Conservation (phyloP, 345 rosid species). For the Streptanthus diversifolius region DNA sequence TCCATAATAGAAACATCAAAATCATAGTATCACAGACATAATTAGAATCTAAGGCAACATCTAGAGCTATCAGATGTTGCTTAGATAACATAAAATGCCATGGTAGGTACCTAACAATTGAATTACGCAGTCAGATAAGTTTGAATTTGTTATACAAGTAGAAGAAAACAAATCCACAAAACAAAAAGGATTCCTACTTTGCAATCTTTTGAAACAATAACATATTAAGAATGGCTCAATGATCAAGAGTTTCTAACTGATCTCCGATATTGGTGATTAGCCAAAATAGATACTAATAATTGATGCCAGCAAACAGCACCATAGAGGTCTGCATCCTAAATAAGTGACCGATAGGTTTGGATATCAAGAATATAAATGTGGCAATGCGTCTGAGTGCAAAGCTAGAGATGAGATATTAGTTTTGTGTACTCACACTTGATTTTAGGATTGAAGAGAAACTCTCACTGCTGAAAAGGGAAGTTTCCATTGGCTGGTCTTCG, state of each 20-base stretch:
- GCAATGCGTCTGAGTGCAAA: background rate
- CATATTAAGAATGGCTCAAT: background rate
- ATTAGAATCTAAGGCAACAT: background rate
- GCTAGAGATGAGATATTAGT: background rate
- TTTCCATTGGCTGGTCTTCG: constrained; percentile 49
- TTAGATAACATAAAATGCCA: background rate
- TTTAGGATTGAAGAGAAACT: constrained; percentile 59
- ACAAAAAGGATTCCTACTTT: background rate
- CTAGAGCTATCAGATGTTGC: background rate
- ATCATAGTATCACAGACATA: background rate
- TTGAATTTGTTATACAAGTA: background rate
- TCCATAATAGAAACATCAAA: constrained; percentile 16
- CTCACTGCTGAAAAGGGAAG: constrained; percentile 57
- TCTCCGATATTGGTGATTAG: background rate
- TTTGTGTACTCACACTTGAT: constrained; percentile 51
- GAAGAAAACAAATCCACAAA: background rate
- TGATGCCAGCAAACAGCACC: background rate
- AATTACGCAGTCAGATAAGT: background rate
- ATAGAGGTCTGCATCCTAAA: background rate
- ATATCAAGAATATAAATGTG: background rate
- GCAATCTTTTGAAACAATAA: background rate
- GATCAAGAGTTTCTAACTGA: background rate
- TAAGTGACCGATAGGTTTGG: background rate
- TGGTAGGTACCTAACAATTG: background rate
- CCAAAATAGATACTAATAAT: background rate